These are phyloP conservation scores for Zoysia japonica DNA, from an alignment of 176 grass and related monocot genomes.

Conservation along the genomic window DNA sequence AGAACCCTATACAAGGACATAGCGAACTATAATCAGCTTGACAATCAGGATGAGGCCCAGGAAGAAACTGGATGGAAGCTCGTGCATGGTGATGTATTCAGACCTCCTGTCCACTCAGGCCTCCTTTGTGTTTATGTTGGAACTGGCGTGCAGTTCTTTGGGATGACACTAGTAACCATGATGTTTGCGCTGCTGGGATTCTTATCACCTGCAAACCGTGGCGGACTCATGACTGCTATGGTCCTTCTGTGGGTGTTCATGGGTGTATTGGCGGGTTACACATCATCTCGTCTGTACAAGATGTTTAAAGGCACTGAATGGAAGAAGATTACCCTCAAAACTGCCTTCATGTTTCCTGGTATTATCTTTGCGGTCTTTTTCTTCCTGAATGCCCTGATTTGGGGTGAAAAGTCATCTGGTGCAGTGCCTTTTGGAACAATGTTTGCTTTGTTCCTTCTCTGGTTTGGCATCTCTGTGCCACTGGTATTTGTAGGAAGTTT, in stretches of 20 bases:
- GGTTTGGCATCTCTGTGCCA: slow-evolving; percentile 81
- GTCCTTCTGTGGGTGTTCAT: slow-evolving; percentile 85
- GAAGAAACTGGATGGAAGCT: slow-evolving; percentile 92
- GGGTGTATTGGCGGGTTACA: slow-evolving; percentile 72
- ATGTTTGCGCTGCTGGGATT: slow-evolving; percentile 80
- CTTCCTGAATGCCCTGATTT: slow-evolving; percentile 76
- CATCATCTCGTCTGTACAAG: slow-evolving; percentile 73
- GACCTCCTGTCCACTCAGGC: slow-evolving; percentile 70
- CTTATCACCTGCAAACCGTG: slow-evolving; percentile 73
- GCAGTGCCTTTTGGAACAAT: slow-evolving; percentile 86
- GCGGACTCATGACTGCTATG: slow-evolving; percentile 77
- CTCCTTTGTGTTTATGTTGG: slow-evolving; percentile 84
- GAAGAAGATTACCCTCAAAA: slow-evolving; percentile 84
- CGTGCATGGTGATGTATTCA: slow-evolving; percentile 74
- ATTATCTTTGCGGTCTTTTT: slow-evolving; percentile 72
- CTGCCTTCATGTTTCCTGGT: slow-evolving; percentile 81
- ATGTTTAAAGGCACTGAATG: slow-evolving; percentile 85
- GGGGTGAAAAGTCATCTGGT: slow-evolving; percentile 82
- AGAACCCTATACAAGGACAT: slow-evolving; percentile 88
- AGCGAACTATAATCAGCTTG: slow-evolving; percentile 73
- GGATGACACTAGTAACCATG: slow-evolving; percentile 78
- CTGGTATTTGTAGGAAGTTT: slow-evolving; percentile 82
- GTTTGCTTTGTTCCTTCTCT: slow-evolving; percentile 70
- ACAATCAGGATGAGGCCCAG: slow-evolving; percentile 72
- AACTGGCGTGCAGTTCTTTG: slow-evolving; percentile 78